Evolutionary conservation across 1,284 basidiomycete genomes (phyloP).

Genomic region (Xerocomus amazonicus): DNA sequence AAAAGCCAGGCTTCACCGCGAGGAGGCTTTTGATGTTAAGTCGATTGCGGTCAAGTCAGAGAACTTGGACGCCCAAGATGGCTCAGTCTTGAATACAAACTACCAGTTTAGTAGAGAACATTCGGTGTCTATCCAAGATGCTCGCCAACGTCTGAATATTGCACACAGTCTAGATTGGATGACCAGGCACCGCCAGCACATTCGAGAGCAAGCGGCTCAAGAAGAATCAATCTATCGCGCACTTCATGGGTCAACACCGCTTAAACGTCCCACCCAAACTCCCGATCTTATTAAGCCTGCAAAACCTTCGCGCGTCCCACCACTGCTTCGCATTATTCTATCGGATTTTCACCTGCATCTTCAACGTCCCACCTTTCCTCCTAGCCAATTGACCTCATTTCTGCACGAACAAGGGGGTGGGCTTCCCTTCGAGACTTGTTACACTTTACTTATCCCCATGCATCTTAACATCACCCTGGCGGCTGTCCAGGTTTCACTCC

Average conservation of each 20-base stretch:
- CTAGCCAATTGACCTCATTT: slow-evolving; percentile 61
- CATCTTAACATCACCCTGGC: slow-evolving; percentile 72
- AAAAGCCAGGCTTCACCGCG: slow-evolving; percentile 69
- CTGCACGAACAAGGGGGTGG: slow-evolving; percentile 68
- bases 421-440: slow-evolving; percentile 69
- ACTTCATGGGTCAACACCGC: slow-evolving; percentile 28
- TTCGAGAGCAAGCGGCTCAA: slow-evolving; percentile 32
- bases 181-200: slow-evolving; percentile 44
- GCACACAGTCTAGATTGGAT: slow-evolving; percentile 84
- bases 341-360: slow-evolving; percentile 59
- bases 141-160: slow-evolving; percentile 67
- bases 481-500: slow-evolving; percentile 61
- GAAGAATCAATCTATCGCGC: slow-evolving; percentile 36
- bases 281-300: slow-evolving; percentile 37
- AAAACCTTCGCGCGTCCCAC: slow-evolving; percentile 50
- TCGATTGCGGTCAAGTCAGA: slow-evolving; percentile 57
- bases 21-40: slow-evolving; percentile 81
- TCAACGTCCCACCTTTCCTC: slow-evolving; percentile 61
- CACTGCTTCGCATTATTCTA: slow-evolving; percentile 72
- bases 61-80: slow-evolving; percentile 21
- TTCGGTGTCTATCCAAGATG: slow-evolving; percentile 69
- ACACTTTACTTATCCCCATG: slow-evolving; percentile 82
- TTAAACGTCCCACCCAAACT: slow-evolving; percentile 29
- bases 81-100: slow-evolving; percentile 29
- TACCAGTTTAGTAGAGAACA: slow-evolving; percentile 62